Evolutionary conservation across 352 stramenopile genomes (phyloP).

Genomic region (Phytophthora fragariae): DNA sequence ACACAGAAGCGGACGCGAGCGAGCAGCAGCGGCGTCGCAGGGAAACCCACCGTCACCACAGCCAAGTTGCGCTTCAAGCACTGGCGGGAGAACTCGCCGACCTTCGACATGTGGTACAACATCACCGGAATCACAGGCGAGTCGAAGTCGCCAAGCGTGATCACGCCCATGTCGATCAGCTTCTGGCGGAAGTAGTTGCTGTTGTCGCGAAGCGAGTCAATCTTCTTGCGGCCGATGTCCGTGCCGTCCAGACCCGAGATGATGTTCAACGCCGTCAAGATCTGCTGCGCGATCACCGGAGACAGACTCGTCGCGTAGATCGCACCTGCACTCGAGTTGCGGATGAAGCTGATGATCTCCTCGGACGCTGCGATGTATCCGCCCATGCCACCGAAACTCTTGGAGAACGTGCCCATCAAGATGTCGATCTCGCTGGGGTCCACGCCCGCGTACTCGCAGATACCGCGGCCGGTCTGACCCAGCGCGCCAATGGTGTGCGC

Average conservation of each 20-base stretch:
- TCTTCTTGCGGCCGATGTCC: slow-evolving; percentile 93
- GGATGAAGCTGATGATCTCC: slow-evolving; percentile 74
- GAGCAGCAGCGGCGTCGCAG: slow-evolving; percentile 95
- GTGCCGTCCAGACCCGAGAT: slow-evolving; percentile 97
- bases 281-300: slow-evolving; percentile 63
- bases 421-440: slow-evolving; percentile 97
- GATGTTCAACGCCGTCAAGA: slow-evolving; percentile 90
- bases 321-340: slow-evolving; percentile 59
- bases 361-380: slow-evolving; percentile 96
- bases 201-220: slow-evolving; percentile 95
- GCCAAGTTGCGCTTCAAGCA: slow-evolving; percentile 95
- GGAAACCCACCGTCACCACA: slow-evolving; percentile 98
- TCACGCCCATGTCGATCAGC: slow-evolving; percentile 94
- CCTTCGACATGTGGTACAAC: slow-evolving; percentile 98
- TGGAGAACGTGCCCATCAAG: slow-evolving; percentile 99
- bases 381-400: slow-evolving; percentile 98
- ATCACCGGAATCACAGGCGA: slow-evolving; percentile 99
- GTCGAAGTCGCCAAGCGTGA: slow-evolving; percentile 95
- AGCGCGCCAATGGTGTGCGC: slow-evolving; percentile 97
- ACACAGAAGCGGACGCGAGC: slow-evolving; percentile 97
- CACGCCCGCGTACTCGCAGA: slow-evolving; percentile 96
- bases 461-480: slow-evolving; percentile 93
- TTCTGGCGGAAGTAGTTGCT: slow-evolving; percentile 98
- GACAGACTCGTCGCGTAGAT: slow-evolving; percentile 74
- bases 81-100: slow-evolving; percentile 96